Evolutionary conservation across 2,329 filamentous ascomycete species (phyloP).

Genomic region (Aspergillus sojae): DNA sequence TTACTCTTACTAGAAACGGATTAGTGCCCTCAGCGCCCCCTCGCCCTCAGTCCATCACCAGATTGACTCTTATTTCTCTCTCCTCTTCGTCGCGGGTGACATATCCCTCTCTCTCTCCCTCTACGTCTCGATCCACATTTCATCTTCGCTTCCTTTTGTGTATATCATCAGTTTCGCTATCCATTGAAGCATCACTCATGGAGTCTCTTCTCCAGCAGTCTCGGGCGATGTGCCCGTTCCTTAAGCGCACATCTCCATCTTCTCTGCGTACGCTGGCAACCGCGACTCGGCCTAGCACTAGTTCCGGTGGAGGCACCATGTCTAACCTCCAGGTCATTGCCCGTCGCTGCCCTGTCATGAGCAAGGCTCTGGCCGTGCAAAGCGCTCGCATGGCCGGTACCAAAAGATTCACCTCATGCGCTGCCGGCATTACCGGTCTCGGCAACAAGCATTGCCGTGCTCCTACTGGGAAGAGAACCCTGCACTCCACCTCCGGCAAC

Average conservation of each 20-base stretch:
- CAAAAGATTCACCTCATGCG: constrained; percentile 43
- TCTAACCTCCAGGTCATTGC: constrained; percentile 94
- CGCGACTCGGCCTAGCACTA: constrained; percentile 65
- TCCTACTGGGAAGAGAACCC: constrained; percentile 64
- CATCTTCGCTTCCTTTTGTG: not conserved
- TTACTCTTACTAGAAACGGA: not conserved
- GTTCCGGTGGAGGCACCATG: constrained; percentile 84
- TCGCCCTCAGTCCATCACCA: not conserved
- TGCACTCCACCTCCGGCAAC: constrained; percentile 79
- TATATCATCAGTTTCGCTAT: constrained; percentile 8
- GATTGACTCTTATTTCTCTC: not conserved
- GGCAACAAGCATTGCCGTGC: constrained; percentile 50
- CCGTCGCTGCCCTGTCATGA: constrained; percentile 97
- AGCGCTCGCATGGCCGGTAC: constrained; percentile 44
- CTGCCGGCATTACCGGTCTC: constrained; percentile 31
- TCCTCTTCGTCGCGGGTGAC: not conserved
- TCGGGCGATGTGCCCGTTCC: constrained; percentile 94
- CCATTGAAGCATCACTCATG: constrained; percentile 57
- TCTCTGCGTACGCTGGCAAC: constrained; percentile 85
- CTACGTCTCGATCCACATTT: not conserved
- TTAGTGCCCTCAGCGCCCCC: not conserved
- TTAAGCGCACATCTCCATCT: constrained; percentile 90
- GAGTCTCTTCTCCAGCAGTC: constrained; percentile 94
- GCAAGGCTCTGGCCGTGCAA: constrained; percentile 92
- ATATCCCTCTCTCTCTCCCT: not conserved